Evolutionary conservation across 345 rosid species (phyloP).

Genomic region (Brassica juncea): DNA sequence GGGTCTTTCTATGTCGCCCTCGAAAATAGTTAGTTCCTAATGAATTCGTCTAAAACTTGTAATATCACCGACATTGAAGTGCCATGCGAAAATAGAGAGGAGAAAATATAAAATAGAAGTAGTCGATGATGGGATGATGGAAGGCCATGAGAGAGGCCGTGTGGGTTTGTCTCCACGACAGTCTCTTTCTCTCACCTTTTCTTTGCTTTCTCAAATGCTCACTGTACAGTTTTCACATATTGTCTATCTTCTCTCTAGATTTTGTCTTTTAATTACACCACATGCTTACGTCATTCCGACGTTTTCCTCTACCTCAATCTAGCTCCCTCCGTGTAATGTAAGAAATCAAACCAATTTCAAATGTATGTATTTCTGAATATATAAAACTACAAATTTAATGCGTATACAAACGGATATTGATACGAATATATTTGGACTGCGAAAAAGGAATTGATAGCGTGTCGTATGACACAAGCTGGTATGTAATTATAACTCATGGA

Average conservation of each 20-base stretch:
- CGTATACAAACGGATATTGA: not conserved
- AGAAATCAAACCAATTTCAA: not conserved
- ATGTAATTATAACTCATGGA: not conserved
- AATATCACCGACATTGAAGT: too few species aligned
- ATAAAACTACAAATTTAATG: not conserved
- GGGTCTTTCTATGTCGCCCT: too few species aligned
- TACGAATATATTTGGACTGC: not conserved
- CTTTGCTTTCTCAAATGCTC: constrained; percentile 15
- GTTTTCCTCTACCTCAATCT: constrained; percentile 7
- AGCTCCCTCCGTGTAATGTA: not conserved
- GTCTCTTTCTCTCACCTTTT: constrained; percentile 25
- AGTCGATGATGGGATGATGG: constrained; percentile 31
- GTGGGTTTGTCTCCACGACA: constrained; percentile 41
- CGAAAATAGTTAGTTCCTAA: too few species aligned
- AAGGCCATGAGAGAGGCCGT: constrained; percentile 40
- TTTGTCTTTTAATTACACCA: constrained; percentile 23
- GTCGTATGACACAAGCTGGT: constrained; percentile 18
- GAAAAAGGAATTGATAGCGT: not conserved
- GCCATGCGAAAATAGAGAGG: not conserved
- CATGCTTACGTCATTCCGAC: constrained; percentile 33
- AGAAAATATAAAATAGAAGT: not conserved
- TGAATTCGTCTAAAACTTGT: too few species aligned
- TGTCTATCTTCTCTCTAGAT: constrained; percentile 11
- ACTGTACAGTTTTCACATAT: constrained; percentile 11
- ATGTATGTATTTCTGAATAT: not conserved